Base-by-base conservation (phyloP, 1,139 yeast genomes). In the Geotrichum candidum region DNA sequence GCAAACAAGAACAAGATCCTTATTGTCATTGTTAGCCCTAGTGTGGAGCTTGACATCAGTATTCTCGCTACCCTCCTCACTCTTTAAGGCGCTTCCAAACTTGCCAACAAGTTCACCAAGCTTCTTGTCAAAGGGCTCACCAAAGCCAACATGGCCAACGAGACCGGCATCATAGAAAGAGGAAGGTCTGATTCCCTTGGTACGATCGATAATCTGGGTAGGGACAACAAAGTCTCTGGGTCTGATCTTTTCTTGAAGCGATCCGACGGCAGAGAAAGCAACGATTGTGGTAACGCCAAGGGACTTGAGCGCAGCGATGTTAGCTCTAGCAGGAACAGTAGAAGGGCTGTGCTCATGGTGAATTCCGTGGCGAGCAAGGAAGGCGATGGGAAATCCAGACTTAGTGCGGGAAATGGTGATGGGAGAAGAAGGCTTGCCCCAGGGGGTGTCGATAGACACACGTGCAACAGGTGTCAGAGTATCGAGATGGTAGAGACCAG, bases 201-300 rank as follows among this genome's bases (percentile, higher is more conserved):
- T 94, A 74, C 99, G 84, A 75, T 94, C 99, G 70, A 95, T 92
- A 70, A 94, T 83, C 79, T 94, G 99, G 67, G 89, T 92, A 51
- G 99, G 98, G 60, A 94, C 78, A 22, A 94, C 97, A 72, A 94
- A 94, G 76, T 94, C 98, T 68, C 98, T 83, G 56, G 99, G 99
- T 69, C 82, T 84, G 75, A 94, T 90, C 67, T 90, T 90, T 67
- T 82, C 88, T 74, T 88, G 96, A 69, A 94, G 82, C 2, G 98
- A 92, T 1, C 99, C 99, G 45, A 95, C 99, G 1, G 99, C 98
- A 63, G 94, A 85, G 74, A 94, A 94, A 23, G 99, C 97, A 63
- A 94, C 78, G 66, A 95, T 88, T 15, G 91, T 92, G 73, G 84
- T 86, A 67, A 90, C 96, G 54, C 97, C 96, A 57, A 94, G 72